phyloP scores from a whole-genome alignment of 352 stramenopile genomes.

The Pilasporangium apinafurcum region DNA sequence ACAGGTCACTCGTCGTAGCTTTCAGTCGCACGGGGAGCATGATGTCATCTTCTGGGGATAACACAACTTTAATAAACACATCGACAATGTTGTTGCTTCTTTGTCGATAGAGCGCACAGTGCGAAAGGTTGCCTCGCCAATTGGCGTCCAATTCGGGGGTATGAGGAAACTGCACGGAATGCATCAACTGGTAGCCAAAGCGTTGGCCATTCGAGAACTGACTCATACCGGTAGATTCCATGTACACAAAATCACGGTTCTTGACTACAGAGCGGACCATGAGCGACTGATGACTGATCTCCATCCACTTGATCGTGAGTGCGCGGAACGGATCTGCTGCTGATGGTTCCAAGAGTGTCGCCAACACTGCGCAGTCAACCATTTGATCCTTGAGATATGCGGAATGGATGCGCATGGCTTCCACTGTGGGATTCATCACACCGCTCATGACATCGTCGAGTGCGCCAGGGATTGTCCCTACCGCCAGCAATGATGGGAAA shows the following conservation, averaged over 20 bases:
- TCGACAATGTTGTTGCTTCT: conserved; percentile 18
- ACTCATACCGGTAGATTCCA: conserved; percentile 36
- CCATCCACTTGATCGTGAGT: conserved; percentile 26
- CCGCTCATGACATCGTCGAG: conserved; percentile 44
- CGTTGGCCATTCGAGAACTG: conserved; percentile 29
- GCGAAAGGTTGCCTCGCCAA: conserved; percentile 22
- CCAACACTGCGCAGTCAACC: conserved; percentile 32
- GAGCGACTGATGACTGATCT: conserved; percentile 11
- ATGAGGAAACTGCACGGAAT: conserved; percentile 40
- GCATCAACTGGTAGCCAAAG: conserved; percentile 47
- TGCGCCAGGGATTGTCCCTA: conserved; percentile 30
- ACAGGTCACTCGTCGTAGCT: too few relatives aligned
- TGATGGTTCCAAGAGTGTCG: conserved; percentile 6
- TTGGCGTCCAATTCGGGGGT: conserved; percentile 16
- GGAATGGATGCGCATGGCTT: conserved; percentile 40
- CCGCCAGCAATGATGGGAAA: conserved; percentile 29
- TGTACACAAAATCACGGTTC: conserved; percentile 48
- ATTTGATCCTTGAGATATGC: conserved; percentile 37
- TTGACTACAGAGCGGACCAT: conserved; percentile 27
- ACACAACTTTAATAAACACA: too few relatives aligned
- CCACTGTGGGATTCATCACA: conserved; percentile 22
- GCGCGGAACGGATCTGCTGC: conserved; percentile 4
- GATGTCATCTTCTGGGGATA: too few relatives aligned
- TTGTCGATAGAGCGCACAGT: conserved; percentile 34
- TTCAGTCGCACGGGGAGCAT: too few relatives aligned